Base-by-base conservation (phyloP, 176 grass and related monocot genomes). In the Coix lacrymajobi region DNA sequence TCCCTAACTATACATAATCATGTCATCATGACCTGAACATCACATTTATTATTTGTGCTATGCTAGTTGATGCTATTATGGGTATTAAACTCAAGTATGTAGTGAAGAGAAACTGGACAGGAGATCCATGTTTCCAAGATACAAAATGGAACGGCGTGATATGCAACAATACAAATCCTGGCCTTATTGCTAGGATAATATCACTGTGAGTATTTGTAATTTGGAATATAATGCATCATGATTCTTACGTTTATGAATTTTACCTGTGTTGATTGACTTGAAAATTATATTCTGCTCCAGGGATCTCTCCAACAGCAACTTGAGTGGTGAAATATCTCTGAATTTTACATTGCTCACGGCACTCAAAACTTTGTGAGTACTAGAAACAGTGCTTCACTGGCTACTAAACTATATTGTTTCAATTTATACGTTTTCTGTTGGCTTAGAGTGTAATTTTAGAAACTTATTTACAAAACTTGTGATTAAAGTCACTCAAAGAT, bases 41-140 rank as follows among this genome's bases (percentile, higher is more conserved):
- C 44, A 46, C 16, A 46, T 46, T 46, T 14, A 46, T 7, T 76
- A n/a, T 68, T 33, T 17, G 29, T 62, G 9, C 28, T 39, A 32
- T 41, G 10, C 56, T 32, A 93, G 91, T 88, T 77, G 43, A 85
- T 7, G 68, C 69, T 16, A 91, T 89, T 67, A 88, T 80, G 54
- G 39, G 49, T 39, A 89, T 88, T 15, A 94, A 91, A 81, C 38
- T 31, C 0, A 12, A 73, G 22, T 91, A 94, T 69, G 70, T 34
- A 32, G 11, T 94, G 19, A 56, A 45, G 32, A 94, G 85, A 69
- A 94, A 91, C 7, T 94, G 92, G 92, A 94, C 81, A 37, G 88
- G 86, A 5, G 85, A 94, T 77, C 92, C 88, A 26, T 94, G 92
- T 85, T 84, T 70, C 10, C 79, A 62, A 10, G 48, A 51, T 2